phyloP scores from a whole-genome alignment of 495 filamentous ascomycete species.

The Glarea lozoyensis region DNA sequence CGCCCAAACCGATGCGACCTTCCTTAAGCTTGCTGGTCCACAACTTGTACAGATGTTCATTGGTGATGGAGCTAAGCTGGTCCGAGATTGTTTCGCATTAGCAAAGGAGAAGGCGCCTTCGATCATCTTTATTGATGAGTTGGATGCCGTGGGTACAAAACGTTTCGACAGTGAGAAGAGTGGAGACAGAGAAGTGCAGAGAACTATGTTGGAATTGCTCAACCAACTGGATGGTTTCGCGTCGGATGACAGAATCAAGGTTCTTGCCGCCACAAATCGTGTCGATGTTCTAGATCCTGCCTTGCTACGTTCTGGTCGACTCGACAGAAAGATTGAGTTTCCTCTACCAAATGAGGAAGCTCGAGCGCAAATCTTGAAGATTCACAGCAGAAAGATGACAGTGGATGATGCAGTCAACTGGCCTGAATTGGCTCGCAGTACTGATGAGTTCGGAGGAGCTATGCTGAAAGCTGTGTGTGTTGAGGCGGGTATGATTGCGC shows the following conservation, averaged over 20 bases:
- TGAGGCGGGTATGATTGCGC: constrained; percentile 97
- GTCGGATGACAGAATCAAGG: constrained; percentile 98
- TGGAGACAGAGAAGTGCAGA: constrained; percentile 94
- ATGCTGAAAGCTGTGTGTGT: constrained; percentile 98
- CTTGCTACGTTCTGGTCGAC: constrained; percentile 82
- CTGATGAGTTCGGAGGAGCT: constrained; percentile 98
- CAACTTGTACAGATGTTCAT: constrained; percentile 99
- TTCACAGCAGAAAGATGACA: constrained; percentile 97
- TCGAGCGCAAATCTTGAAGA: constrained; percentile 91
- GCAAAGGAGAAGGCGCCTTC: constrained; percentile 97
- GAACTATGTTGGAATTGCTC: constrained; percentile 97
- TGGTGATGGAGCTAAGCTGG: constrained; percentile 94
- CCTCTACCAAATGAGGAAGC: constrained; percentile 98
- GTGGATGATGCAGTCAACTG: constrained; percentile 92
- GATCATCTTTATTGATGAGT: constrained; percentile 99
- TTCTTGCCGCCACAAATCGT: constrained; percentile 94
- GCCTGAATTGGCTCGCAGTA: constrained; percentile 88
- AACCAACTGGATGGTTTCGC: constrained; percentile 99
- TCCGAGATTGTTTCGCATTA: constrained; percentile 93
- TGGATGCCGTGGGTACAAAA: constrained; percentile 95
- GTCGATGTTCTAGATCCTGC: constrained; percentile 97
- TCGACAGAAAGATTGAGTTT: constrained; percentile 99
- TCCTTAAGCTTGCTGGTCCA: constrained; percentile 96
- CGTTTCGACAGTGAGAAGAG: constrained; percentile 99
- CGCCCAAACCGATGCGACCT: constrained; percentile 96